phyloP scores from a whole-genome alignment of 163 green algal genomes.

The Scenedesmus sp. region DNA sequence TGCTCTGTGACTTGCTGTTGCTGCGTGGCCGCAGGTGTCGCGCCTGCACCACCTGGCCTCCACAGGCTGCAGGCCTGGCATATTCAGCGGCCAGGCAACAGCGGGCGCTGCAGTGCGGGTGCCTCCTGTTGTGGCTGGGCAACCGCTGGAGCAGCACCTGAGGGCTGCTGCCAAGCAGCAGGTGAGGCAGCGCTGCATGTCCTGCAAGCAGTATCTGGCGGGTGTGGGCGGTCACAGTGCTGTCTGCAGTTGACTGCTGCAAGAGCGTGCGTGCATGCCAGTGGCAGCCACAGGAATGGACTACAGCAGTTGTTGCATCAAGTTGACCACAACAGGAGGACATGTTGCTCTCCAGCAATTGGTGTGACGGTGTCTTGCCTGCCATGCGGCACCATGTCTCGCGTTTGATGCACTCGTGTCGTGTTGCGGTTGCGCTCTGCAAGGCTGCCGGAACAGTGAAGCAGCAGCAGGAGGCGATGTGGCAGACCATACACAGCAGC shows the following conservation, averaged over 20 bases:
- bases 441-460: conserved; percentile 23
- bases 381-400: background rate
- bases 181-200: conserved; percentile 12
- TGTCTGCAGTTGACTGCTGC: background rate
- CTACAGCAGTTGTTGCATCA: background rate
- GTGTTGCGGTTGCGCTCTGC: background rate
- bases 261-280: background rate
- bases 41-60: conserved; percentile 72
- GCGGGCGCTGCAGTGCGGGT: background rate
- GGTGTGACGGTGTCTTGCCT: background rate
- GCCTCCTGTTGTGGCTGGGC: conserved; percentile 1
- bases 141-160: conserved; percentile 48
- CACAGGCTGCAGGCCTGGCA: conserved; percentile 62
- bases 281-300: background rate
- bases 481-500: background rate
- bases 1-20: background rate
- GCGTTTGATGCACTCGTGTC: background rate
- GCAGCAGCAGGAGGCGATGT: conserved; percentile 22
- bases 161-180: conserved; percentile 1
- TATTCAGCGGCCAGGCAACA: conserved; percentile 62
- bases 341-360: background rate
- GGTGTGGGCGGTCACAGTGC: background rate
- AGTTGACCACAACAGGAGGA: background rate
- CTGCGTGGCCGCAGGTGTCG: conserved; percentile 38
- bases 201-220: background rate